Conservation (phyloP, 306 rosid genomes). For the Prunus campanulata region DNA sequence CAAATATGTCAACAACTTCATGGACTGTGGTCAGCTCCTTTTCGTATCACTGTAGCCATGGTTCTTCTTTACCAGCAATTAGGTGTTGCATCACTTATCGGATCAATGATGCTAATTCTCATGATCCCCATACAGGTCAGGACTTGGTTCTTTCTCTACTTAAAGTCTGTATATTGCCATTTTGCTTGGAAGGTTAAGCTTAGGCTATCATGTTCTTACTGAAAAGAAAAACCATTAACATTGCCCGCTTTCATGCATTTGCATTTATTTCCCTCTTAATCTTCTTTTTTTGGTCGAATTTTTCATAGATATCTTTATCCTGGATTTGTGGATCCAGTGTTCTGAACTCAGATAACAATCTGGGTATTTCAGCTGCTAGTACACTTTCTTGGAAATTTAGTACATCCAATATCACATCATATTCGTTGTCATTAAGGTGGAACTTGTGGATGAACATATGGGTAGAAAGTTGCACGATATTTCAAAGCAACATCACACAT, state of each 20-base stretch:
- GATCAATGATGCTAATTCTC: slow-evolving; percentile 61
- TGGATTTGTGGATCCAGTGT: too few relatives aligned
- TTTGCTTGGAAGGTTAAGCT: background rate
- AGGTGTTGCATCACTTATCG: slow-evolving; percentile 83
- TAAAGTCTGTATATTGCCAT: background rate
- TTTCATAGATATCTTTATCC: too few relatives aligned
- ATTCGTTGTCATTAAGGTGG: too few relatives aligned
- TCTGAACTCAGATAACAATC: too few relatives aligned
- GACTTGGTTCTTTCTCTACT: background rate
- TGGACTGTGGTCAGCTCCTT: slow-evolving; percentile 86
- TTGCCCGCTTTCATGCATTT: background rate
- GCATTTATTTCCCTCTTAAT: too few relatives aligned
- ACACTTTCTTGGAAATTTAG: too few relatives aligned
- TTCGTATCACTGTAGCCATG: slow-evolving; percentile 67
- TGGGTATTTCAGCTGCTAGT: too few relatives aligned
- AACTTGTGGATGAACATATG: too few relatives aligned
- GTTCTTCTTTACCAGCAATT: slow-evolving; percentile 88
- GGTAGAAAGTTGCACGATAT: too few relatives aligned
- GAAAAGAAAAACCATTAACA: too few relatives aligned
- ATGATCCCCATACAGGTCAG: slow-evolving; percentile 72
- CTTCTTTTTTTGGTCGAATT: too few relatives aligned
- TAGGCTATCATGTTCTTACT: background rate
- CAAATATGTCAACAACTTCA: slow-evolving; percentile 79
- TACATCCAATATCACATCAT: too few relatives aligned
- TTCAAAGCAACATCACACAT: background rate